Evolutionary conservation across 441 rosid genomes (phyloP).

Genomic region (Adansonia gregorii): DNA sequence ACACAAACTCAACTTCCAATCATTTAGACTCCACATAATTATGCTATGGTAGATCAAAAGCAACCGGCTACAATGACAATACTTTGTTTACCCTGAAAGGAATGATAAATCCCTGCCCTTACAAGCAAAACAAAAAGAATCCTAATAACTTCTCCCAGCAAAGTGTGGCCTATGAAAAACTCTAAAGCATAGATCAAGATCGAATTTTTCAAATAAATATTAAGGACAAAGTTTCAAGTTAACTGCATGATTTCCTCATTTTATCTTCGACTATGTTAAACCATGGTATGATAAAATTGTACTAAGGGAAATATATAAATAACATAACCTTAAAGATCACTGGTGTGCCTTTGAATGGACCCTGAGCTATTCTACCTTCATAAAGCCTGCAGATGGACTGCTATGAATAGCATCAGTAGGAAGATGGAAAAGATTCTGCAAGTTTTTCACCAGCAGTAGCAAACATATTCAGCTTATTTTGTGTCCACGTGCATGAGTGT

Average conservation of each 20-base stretch:
- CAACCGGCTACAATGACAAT: background rate
- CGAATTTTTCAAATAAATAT: background rate
- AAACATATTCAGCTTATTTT: conserved; percentile 11
- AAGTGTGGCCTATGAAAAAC: background rate
- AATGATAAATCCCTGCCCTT: background rate
- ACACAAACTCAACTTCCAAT: background rate
- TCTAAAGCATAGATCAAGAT: background rate
- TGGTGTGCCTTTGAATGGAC: conserved; percentile 67
- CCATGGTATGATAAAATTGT: background rate
- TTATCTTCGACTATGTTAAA: background rate
- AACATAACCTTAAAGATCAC: conserved; percentile 70
- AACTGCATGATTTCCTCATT: no score
- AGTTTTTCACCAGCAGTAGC: background rate
- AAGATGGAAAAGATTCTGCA: conserved; percentile 25
- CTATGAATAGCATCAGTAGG: conserved; percentile 47
- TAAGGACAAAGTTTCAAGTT: background rate
- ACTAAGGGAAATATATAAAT: background rate
- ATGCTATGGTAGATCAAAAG: conserved; percentile 2
- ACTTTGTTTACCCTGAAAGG: background rate
- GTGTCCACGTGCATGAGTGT: conserved; percentile 24
- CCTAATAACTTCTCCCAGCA: conserved; percentile 2
- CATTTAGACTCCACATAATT: background rate
- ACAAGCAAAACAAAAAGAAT: background rate
- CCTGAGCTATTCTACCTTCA: conserved; percentile 87
- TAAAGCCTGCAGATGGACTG: conserved; percentile 87